Base-by-base conservation (phyloP, 2,329 filamentous ascomycete genomes). In the Biscogniauxia sp. region DNA sequence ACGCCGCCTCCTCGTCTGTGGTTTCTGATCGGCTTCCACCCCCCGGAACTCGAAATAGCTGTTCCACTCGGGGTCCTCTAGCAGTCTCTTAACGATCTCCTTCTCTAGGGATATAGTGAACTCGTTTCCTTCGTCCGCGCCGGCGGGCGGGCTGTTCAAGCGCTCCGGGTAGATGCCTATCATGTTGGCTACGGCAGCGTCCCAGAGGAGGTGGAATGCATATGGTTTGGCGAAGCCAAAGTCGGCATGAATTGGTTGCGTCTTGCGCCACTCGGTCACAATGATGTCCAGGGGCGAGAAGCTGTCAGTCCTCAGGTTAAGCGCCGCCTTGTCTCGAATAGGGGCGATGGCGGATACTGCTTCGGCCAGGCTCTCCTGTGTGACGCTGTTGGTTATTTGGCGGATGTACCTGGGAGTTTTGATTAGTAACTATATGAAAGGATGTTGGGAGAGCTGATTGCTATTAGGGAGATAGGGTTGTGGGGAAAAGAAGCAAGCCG, bases 321-420 rank as follows among this genome's bases (percentile, higher is more conserved):
- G 26, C 52, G 52, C n/a, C 5, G 25, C 26, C 61, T 79, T 79
- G 61, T 79, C 74, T 3, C 73, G 70, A 8, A 78, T 66, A 0
- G 67, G 68, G 0, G 76, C 76, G 0, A 77, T 68, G 58, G 65
- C 60, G 5, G 69, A 64, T 0, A 80, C 66, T 3, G 67, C 62
- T 13, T 66, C 51, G 26, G 70, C 67, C 0, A 79, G 68, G 1
- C 63, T 61, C 19, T 75, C 75, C 13, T 74, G 64, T 0, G 73
- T 76, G 1, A 72, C 67, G 50, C 70, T 68, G 57, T 78, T 66
- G 2, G 77, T 79, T 51, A 79, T 52, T 11, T 66, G 59, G 1
- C 78, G 77, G 17, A 76, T 70, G 51, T 77, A 79, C 2, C 62
- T 54, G 23, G 13, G 23, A 23, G 5, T 51, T 13, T n/a, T 19